These are phyloP conservation scores for Fusarium abutilonis DNA, from an alignment of 2,329 filamentous ascomycete species.

Conservation along the genomic window DNA sequence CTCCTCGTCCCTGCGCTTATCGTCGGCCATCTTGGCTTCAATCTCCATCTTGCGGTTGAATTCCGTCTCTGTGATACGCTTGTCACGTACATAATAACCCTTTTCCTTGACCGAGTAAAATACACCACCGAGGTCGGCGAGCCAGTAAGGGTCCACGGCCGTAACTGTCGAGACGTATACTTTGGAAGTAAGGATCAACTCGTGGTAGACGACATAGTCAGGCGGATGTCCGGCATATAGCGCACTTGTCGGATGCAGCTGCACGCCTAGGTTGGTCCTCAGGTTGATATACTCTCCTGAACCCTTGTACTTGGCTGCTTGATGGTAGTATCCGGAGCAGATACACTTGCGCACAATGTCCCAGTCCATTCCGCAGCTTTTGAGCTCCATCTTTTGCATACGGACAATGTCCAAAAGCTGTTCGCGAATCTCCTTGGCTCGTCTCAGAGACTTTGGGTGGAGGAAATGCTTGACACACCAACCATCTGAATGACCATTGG, in stretches of 20 bases:
- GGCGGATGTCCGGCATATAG: slow-evolving; percentile 95
- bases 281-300: slow-evolving; percentile 98
- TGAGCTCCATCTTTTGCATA: slow-evolving; percentile 87
- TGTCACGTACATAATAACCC: slow-evolving; percentile 88
- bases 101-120: slow-evolving; percentile 99
- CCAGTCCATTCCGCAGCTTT: slow-evolving; percentile 95
- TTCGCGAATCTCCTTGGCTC: slow-evolving; percentile 92
- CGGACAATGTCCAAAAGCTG: slow-evolving; percentile 95
- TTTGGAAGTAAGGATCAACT: slow-evolving; percentile 94
- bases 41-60: slow-evolving; percentile 95
- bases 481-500: slow-evolving; percentile 86
- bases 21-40: slow-evolving; percentile 88
- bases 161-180: slow-evolving; percentile 99
- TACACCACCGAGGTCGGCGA: slow-evolving; percentile 93
- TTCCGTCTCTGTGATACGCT: slow-evolving; percentile 87
- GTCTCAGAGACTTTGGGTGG: slow-evolving; percentile 90
- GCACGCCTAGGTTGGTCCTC: slow-evolving; percentile 91
- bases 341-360: slow-evolving; percentile 96
- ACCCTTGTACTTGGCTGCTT: slow-evolving; percentile 94
- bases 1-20: slow-evolving; percentile 75
- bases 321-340: slow-evolving; percentile 97
- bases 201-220: slow-evolving; percentile 98
- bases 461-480: slow-evolving; percentile 96
- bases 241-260: slow-evolving; percentile 92
- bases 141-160: slow-evolving; percentile 94